Percentiles rank a stretch among this genome's conserved stretches.
Conservation (phyloP, 768 basidiomycete species). For the Amanita subjunquillea region DNA sequence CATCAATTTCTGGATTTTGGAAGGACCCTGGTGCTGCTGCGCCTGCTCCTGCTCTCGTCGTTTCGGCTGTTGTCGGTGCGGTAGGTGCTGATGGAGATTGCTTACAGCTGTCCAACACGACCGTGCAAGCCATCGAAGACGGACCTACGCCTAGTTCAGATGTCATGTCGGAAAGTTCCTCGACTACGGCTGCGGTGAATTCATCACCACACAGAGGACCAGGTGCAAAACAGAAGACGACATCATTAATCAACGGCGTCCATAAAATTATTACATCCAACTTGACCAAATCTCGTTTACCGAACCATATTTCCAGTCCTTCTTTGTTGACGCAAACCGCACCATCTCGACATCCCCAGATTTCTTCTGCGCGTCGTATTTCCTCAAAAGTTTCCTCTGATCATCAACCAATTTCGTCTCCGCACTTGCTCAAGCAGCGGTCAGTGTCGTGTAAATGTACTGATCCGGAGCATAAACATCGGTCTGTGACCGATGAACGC, state of each 20-base stretch:
- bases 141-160: not conserved
- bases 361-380: conserved; percentile 16
- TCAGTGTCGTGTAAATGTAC: conserved; percentile 19
- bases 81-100: conserved; percentile 31
- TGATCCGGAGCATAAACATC: conserved; percentile 14
- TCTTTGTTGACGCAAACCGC: conserved; percentile 63
- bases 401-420: conserved; percentile 29
- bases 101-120: conserved; percentile 21
- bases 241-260: conserved; percentile 15
- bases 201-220: conserved; percentile 32
- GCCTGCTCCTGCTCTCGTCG: conserved; percentile 42
- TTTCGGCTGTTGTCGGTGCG: conserved; percentile 37
- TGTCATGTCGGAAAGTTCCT: conserved; percentile 26
- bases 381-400: conserved; percentile 25
- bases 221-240: conserved; percentile 13
- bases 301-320: conserved; percentile 13
- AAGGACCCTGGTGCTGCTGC: conserved; percentile 42
- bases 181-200: conserved; percentile 27
- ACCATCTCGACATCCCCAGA: conserved; percentile 24
- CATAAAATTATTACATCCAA: conserved; percentile 15
- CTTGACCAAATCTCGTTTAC: conserved; percentile 9
- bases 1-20: conserved; percentile 31
- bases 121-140: not conserved
- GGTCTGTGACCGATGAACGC: conserved; percentile 6
- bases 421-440: conserved; percentile 26